Conservation (phyloP, 495 filamentous ascomycete genomes). For the Tuber calosporum region DNA sequence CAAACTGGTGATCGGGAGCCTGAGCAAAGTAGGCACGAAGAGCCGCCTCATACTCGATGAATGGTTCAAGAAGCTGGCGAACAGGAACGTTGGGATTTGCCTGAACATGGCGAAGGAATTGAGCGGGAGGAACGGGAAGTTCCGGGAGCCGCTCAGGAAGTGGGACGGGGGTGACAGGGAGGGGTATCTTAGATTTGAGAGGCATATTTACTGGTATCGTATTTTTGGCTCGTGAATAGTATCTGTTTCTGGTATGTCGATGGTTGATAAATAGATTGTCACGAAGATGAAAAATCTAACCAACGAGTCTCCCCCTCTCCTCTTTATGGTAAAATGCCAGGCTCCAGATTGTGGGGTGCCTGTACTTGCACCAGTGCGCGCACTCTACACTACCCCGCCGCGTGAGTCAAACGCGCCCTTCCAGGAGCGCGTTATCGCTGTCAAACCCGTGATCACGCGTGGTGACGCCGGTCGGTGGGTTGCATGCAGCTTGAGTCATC, state of each 20-base stretch:
- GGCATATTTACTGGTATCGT: not conserved
- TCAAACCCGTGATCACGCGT: not conserved
- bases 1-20: slow-evolving; percentile 52
- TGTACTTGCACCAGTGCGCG: no score
- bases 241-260: not conserved
- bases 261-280: not conserved
- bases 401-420: not conserved
- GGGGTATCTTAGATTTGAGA: slow-evolving; percentile 2
- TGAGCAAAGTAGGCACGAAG: slow-evolving; percentile 68
- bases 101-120: slow-evolving; percentile 47
- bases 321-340: not conserved
- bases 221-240: not conserved
- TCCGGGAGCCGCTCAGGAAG: slow-evolving; percentile 43
- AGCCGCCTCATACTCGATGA: slow-evolving; percentile 59
- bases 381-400: not conserved
- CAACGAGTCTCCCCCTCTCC: not conserved
- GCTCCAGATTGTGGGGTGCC: not conserved
- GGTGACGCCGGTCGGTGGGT: not conserved
- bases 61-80: slow-evolving; percentile 57
- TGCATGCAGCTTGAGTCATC: not conserved
- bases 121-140: slow-evolving; percentile 45
- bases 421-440: not conserved
- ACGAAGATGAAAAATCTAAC: not conserved
- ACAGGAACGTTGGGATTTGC: slow-evolving; percentile 52
- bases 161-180: slow-evolving; percentile 14